A percentile compares a stretch with the other conserved stretches of the same genome.
These are phyloP conservation scores for Pseudoneurospora amorphoporcata DNA, from an alignment of 495 filamentous ascomycete species.

Conservation along the genomic window DNA sequence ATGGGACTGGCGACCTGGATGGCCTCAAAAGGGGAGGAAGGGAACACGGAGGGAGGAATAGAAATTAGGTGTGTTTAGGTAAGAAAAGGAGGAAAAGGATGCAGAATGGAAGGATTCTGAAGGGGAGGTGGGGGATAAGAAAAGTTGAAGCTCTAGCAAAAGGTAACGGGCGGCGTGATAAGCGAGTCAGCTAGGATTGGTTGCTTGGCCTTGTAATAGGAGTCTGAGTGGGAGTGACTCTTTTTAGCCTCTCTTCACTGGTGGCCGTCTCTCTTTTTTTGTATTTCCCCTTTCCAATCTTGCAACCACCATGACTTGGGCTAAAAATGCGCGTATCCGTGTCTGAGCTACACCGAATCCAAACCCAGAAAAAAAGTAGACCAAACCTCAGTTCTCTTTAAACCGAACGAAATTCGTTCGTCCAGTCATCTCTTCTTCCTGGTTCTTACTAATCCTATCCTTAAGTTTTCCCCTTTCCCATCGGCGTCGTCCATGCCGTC, in stretches of 20 bases:
- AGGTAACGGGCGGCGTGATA: not conserved
- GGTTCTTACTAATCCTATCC: not conserved
- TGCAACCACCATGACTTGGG: not conserved
- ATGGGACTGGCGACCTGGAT: not conserved
- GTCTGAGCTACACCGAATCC: not conserved
- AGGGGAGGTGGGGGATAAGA: not conserved
- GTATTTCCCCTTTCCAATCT: not conserved
- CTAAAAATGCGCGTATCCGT: not conserved
- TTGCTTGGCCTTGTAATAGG: not conserved
- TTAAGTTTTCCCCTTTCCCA: not conserved
- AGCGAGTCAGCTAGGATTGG: not conserved
- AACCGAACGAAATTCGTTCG: not conserved
- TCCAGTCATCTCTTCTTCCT: not conserved
- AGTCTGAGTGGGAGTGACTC: not conserved
- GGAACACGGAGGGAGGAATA: not conserved
- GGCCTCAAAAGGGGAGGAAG: not conserved
- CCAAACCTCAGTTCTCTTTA: not conserved
- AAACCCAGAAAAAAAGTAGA: not conserved
- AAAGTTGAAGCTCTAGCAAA: constrained; percentile 1
- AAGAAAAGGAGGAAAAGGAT: not conserved
- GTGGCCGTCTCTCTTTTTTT: not conserved
- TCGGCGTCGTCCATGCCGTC: not conserved
- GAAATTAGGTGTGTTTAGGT: not conserved
- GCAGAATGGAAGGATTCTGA: constrained; percentile 1
- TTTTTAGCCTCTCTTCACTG: not conserved